Conservation (phyloP, 169 alveolate genomes). For the Cryptosporidium ryanae region DNA sequence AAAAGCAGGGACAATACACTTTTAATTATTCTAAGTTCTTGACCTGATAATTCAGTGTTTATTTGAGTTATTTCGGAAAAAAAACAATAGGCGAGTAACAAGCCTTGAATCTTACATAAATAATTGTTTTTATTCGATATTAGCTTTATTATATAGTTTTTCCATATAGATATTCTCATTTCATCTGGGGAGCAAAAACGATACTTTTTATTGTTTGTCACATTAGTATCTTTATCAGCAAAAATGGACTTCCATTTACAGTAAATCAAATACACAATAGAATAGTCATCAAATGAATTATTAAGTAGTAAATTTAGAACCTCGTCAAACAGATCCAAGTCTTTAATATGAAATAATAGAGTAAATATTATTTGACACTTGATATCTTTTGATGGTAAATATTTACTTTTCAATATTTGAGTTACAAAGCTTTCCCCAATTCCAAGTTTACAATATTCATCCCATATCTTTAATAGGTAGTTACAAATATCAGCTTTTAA, state of each 20-base stretch:
- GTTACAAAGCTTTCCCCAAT: background rate
- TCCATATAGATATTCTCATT: constrained; percentile 31
- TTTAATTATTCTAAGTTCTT: no score
- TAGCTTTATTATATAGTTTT: constrained; percentile 9
- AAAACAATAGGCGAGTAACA: background rate
- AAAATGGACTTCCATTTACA: constrained; percentile 24
- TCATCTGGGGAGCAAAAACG: background rate
- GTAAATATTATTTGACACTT: constrained; percentile 30
- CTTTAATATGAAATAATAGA: background rate
- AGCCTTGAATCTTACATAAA: constrained; percentile 24
- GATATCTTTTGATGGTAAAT: constrained; percentile 25
- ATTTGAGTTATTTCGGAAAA: background rate
- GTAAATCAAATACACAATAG: constrained; percentile 17
- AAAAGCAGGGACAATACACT: no score
- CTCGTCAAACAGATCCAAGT: constrained; percentile 1
- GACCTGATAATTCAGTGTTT: no score
- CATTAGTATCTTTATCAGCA: background rate
- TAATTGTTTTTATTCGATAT: background rate
- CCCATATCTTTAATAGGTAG: constrained; percentile 29
- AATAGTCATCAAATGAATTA: constrained; percentile 8
- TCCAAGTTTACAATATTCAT: constrained; percentile 14
- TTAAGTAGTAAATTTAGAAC: background rate
- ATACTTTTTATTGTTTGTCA: background rate
- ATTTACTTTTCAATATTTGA: constrained; percentile 9
- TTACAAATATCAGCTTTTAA: background rate